phyloP scores from a whole-genome alignment of 306 rosid genomes.

The Dryas octopetala region DNA sequence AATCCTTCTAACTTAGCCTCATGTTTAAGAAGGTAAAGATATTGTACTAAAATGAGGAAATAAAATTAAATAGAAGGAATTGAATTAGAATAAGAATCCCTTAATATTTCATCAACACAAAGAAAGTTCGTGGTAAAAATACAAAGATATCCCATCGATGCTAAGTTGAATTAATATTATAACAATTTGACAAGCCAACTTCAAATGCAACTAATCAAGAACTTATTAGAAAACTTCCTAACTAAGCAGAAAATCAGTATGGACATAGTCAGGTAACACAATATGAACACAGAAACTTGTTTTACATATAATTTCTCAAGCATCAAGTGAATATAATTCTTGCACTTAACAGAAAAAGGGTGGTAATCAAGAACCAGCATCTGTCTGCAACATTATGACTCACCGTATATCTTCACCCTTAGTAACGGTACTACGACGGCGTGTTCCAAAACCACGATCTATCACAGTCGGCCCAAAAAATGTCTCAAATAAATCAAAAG shows the following conservation, averaged over 20 bases:
- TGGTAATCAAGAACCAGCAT: constrained; percentile 22
- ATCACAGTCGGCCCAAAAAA: constrained; percentile 88
- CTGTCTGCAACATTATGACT: constrained; percentile 30
- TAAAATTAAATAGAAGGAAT: neutral
- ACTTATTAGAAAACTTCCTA: neutral
- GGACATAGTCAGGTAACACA: neutral
- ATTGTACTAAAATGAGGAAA: neutral
- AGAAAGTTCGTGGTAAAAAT: neutral
- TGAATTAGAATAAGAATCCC: neutral
- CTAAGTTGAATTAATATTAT: neutral
- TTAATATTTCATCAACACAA: neutral
- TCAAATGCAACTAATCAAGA: neutral
- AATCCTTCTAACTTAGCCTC: neutral
- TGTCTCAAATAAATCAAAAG: constrained; percentile 96
- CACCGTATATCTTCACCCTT: constrained; percentile 98
- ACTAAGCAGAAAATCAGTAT: neutral
- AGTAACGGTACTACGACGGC: constrained; percentile 78
- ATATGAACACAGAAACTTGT: neutral
- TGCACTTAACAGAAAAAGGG: constrained; percentile 2
- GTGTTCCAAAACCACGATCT: constrained; percentile 88
- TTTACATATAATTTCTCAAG: neutral
- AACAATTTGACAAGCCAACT: neutral
- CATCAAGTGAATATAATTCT: constrained; percentile 5
- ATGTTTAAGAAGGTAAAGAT: neutral
- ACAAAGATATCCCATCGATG: neutral